Base-by-base conservation (phyloP, 768 basidiomycete species). In the Trametes coccinea region DNA sequence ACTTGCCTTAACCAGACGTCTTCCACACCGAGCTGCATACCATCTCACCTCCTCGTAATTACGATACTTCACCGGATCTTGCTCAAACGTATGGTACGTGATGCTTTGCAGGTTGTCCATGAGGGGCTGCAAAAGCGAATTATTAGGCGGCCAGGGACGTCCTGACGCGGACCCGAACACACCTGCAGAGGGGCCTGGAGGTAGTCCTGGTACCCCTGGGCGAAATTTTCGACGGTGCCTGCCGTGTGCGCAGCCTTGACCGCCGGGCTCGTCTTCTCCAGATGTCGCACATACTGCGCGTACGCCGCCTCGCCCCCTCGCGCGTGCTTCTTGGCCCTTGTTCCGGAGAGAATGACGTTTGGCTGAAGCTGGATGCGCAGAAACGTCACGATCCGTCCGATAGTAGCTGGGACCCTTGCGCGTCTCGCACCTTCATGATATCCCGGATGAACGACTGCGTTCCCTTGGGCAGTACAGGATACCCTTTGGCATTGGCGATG, bases 81-180 rank as follows among this genome's bases (percentile, higher is more conserved):
- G 86, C 71, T 99, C 97, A 70, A 99, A 99, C 2, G 93, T 94
- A 71, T 98, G 94, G 74, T 99, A 99, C 10, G 95, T 98, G 65
- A 89, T 84, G 67, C 93, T 95, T 70, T 92, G 93, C 57, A 99
- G 76, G 75, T 99, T 95, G 70, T 99, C 96, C 95, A 96, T 96
- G 68, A 99, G 75, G 27, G 97, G 97, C 91, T 95, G 67, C 57
- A 7, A 41, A 33, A 22, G n/a, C 17, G 34, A 41, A 27, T 14
- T 44, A n/a, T 63, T 45, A 48, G 41, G 22, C 22, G 33, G 27
- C 29, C 16, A 7, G 30, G 27, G 17, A 5, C 7, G 52, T 45
- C 14, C 13, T 11, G 29, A 30, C 51, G 17, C 16, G 60, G 46
- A 60, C 65, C 48, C 47, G 27, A 39, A 67, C 79, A 57, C 62